Evolutionary conservation across 225 moss, liverwort and hornwort species (phyloP).

Genomic region (Pseudoscleropodium purum): DNA sequence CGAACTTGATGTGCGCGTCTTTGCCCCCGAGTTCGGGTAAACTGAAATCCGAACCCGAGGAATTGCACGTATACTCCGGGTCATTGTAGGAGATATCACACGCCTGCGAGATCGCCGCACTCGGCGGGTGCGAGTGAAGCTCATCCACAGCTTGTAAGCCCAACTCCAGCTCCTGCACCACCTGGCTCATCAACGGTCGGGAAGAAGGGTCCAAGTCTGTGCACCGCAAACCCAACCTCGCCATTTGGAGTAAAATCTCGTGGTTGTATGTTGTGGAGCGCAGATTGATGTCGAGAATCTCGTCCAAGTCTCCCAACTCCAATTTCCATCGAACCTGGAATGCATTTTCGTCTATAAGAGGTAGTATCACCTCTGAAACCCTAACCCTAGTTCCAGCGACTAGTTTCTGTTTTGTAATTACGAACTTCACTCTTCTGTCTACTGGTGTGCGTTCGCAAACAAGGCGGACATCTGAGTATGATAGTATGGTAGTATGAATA

Average conservation of each 20-base stretch:
- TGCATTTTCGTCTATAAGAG: neutral
- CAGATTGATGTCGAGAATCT: slow-evolving; percentile 55
- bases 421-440: neutral
- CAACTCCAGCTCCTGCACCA: slow-evolving; percentile 51
- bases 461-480: neutral
- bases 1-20: slow-evolving; percentile 42
- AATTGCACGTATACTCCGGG: slow-evolving; percentile 16
- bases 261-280: slow-evolving; percentile 45
- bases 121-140: slow-evolving; percentile 14
- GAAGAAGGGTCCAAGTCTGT: slow-evolving; percentile 41
- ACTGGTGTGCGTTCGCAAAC: neutral
- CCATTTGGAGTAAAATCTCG: slow-evolving; percentile 56
- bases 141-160: slow-evolving; percentile 37
- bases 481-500: neutral
- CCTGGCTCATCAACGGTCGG: slow-evolving; percentile 47
- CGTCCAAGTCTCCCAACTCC: slow-evolving; percentile 33
- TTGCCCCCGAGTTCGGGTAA: slow-evolving; percentile 43
- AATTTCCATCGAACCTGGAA: slow-evolving; percentile 13
- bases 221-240: slow-evolving; percentile 56
- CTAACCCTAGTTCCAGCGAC: neutral
- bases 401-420: neutral
- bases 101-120: slow-evolving; percentile 12
- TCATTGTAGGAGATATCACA: neutral
- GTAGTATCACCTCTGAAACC: neutral
- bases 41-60: slow-evolving; percentile 41